Conservation (phyloP, 2,329 filamentous ascomycete genomes). For the Aspergillus ochraceus region DNA sequence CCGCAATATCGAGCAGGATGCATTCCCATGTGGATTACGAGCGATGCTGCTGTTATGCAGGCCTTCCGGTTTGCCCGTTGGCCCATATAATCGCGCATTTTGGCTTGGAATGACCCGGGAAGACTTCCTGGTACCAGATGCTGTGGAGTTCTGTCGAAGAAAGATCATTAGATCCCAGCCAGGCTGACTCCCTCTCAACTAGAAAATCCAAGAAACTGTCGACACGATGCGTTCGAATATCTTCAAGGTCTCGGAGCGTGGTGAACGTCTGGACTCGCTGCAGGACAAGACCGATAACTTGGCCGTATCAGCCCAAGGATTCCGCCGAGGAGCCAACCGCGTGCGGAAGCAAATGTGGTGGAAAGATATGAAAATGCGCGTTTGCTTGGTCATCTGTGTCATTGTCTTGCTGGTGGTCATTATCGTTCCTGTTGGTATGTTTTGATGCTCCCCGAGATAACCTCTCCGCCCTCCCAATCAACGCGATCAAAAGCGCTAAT, state of each 20-base stretch:
- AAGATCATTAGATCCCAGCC: conserved; percentile 8
- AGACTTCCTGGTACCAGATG: background rate
- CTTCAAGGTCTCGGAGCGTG: conserved; percentile 92
- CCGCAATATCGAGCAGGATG: background rate
- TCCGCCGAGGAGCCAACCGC: conserved; percentile 92
- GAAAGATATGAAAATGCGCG: conserved; percentile 99
- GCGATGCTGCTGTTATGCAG: background rate
- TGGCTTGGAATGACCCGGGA: background rate
- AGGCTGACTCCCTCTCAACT: conserved; percentile 20
- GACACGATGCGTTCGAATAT: conserved; percentile 97
- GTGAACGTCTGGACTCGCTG: conserved; percentile 80
- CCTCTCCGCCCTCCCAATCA: background rate
- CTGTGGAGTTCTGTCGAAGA: background rate
- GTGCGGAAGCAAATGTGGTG: conserved; percentile 99
- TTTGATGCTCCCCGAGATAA: background rate
- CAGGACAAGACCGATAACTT: conserved; percentile 94
- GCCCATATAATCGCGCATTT: background rate
- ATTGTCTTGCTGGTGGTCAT: conserved; percentile 91
- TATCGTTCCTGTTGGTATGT: conserved; percentile 85
- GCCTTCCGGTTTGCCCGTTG: background rate
- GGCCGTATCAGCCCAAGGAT: conserved; percentile 87
- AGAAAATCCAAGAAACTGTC: conserved; percentile 98
- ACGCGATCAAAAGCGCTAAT: conserved; percentile 16
- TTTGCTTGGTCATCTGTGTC: conserved; percentile 89
- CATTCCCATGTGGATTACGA: background rate